Conservation (phyloP, 2,329 filamentous ascomycete species). For the Hymenoscyphus repandus region DNA sequence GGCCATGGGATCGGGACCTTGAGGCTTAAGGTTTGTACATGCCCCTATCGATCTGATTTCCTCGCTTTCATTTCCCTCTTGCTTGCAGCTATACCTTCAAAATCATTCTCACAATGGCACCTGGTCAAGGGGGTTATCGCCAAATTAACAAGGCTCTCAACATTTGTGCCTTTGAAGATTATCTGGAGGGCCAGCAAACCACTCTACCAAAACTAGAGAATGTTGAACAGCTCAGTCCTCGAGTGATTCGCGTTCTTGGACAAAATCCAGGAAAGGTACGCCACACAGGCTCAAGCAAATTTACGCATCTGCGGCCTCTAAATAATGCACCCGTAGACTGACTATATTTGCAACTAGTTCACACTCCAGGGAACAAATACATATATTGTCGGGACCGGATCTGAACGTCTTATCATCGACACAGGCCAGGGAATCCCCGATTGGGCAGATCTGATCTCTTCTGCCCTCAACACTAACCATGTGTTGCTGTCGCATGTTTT, state of each 20-base stretch:
- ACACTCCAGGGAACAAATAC: conserved; percentile 68
- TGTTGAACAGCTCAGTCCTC: conserved; percentile 69
- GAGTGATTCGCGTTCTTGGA: conserved; percentile 75
- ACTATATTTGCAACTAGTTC: too few species aligned
- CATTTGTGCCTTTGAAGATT: conserved; percentile 43
- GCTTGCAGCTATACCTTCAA: not conserved
- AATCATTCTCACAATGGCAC: not conserved
- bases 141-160: conserved; percentile 45
- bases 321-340: too few species aligned
- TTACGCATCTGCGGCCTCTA: too few species aligned
- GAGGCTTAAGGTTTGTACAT: too few species aligned
- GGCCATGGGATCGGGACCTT: too few species aligned
- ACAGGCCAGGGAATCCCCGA: conserved; percentile 69
- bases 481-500: conserved; percentile 37
- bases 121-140: conserved; percentile 33
- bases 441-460: conserved; percentile 53
- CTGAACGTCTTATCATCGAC: conserved; percentile 72
- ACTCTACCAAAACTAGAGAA: conserved; percentile 49
- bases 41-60: too few species aligned
- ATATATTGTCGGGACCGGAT: conserved; percentile 76
- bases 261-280: conserved; percentile 74
- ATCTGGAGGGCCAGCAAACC: conserved; percentile 36
- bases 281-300: not conserved
- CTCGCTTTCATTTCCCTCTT: too few species aligned
- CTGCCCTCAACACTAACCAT: conserved; percentile 26